Base-by-base conservation (phyloP, 2,329 filamentous ascomycete genomes). In the Botrytis pseudocinerea region DNA sequence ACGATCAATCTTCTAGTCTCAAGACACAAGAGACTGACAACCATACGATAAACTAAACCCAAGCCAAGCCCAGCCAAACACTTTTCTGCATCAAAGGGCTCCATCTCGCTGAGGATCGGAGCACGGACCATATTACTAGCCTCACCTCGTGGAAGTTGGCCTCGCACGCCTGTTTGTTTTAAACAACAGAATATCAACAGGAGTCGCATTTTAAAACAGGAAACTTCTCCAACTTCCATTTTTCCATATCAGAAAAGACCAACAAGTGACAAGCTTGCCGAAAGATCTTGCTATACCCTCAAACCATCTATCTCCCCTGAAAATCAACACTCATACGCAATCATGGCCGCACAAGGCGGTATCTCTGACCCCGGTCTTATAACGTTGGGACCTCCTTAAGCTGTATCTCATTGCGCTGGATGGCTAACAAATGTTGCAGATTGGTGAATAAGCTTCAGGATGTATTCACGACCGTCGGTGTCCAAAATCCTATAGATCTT, bases 401-500 rank as follows among this genome's bases (percentile, higher is more conserved):
- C 48, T 69, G 72, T 69, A 65, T 72, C 70, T 61, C 60, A 74
- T 76, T 78, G 73, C 75, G 77, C 78, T 76, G 68, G 62, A 75
- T 66, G 73, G 76, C 80, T 78, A 73, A 78, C 76, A 74, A 51
- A 51, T 66, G 74, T 71, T 76, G 71, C 79, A 91, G 89, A 81
- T 92, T 98, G 79, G 96, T 99, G 82, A 99, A 99, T 88, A 98
- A 97, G 87, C 91, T 99, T 65, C 96, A 99, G 83, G 96, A 99
- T 93, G 96, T 99, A 79, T 99, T 99, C 83, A 92, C 95, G 76
- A 98, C 96, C 60, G 96, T 99, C 79, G 96, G 96, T 79, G 96
- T 98, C 81, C 96, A 97, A 89, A 99, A 99, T 85, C 96, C 96
- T 76, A 99, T 99, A 87, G 96, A 99, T 86, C 86, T 99, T 76